These are phyloP conservation scores for Pyrenochaeta sp. DNA, from an alignment of 2,329 filamentous ascomycete species.

Conservation along the genomic window DNA sequence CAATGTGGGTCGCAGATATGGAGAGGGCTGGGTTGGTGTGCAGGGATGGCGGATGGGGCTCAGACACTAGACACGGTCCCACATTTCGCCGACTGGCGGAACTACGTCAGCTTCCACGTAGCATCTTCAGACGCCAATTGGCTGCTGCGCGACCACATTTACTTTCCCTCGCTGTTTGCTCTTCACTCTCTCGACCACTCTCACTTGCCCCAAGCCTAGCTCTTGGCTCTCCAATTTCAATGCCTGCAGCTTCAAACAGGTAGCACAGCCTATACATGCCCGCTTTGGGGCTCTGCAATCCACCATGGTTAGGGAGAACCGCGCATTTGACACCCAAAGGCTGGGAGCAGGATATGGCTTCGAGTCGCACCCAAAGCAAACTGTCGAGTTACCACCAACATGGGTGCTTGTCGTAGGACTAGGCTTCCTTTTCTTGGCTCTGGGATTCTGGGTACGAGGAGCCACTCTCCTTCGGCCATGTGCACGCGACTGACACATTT, in stretches of 20 bases:
- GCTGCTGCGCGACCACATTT: slow-evolving; percentile 26
- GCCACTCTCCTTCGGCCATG: not conserved
- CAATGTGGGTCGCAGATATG: no score
- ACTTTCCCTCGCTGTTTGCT: slow-evolving; percentile 9
- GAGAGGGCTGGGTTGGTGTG: no score
- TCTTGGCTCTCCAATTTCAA: slow-evolving; percentile 17
- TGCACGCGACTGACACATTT: slow-evolving; percentile 4
- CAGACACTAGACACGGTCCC: not conserved
- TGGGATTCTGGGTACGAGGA: slow-evolving; percentile 41
- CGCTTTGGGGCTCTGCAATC: slow-evolving; percentile 10
- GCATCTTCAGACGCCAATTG: slow-evolving; percentile 42
- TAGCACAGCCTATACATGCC: slow-evolving; percentile 26
- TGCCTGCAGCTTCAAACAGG: slow-evolving; percentile 26
- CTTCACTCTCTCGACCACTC: not conserved
- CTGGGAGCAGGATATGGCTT: slow-evolving; percentile 38
- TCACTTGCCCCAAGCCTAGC: slow-evolving; percentile 3
- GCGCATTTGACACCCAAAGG: slow-evolving; percentile 35
- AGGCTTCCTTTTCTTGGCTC: slow-evolving; percentile 31
- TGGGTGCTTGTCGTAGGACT: slow-evolving; percentile 41
- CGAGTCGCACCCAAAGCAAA: slow-evolving; percentile 29
- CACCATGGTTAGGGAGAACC: slow-evolving; percentile 31
- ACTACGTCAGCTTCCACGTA: slow-evolving; percentile 47
- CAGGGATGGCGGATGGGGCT: no score
- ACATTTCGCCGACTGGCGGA: slow-evolving; percentile 1
- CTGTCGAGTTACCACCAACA: slow-evolving; percentile 41